Conservation (phyloP, 768 basidiomycete species). For the Cystoderma amianthinum region DNA sequence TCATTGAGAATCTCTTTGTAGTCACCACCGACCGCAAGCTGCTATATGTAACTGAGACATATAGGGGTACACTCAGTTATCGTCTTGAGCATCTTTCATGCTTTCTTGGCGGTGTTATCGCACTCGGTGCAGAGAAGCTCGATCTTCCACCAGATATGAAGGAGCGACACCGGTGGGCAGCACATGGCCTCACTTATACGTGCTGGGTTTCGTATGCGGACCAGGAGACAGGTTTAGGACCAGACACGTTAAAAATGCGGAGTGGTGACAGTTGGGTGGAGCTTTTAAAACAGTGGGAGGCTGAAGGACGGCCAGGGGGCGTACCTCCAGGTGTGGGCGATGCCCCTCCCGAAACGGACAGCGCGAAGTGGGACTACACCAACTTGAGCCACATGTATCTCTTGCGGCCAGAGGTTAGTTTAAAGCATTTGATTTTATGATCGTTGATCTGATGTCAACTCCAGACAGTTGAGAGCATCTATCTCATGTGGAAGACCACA, state of each 20-base stretch:
- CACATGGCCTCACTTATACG: constrained; percentile 52
- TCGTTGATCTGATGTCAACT: constrained; percentile 1
- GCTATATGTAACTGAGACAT: constrained; percentile 49
- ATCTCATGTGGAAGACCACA: constrained; percentile 46
- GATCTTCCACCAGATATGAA: constrained; percentile 24
- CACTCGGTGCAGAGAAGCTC: constrained; percentile 44
- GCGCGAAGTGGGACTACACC: constrained; percentile 30
- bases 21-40: constrained; percentile 44
- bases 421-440: background rate
- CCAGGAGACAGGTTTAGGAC: constrained; percentile 54
- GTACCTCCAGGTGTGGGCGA: constrained; percentile 15
- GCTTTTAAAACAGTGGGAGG: constrained; percentile 35
- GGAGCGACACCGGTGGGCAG: constrained; percentile 51
- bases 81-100: constrained; percentile 59
- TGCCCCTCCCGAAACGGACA: constrained; percentile 9
- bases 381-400: constrained; percentile 25
- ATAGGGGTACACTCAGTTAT: constrained; percentile 25
- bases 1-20: constrained; percentile 48
- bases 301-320: constrained; percentile 19
- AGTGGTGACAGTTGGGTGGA: constrained; percentile 25
- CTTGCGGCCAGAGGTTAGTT: constrained; percentile 43
- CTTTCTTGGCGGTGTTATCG: constrained; percentile 57
- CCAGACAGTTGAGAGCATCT: constrained; percentile 47
- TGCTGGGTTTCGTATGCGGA: constrained; percentile 63
- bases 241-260: constrained; percentile 42